Conservation (phyloP, 148 eudicot genomes). For the Tetragonia tetragonoides region DNA sequence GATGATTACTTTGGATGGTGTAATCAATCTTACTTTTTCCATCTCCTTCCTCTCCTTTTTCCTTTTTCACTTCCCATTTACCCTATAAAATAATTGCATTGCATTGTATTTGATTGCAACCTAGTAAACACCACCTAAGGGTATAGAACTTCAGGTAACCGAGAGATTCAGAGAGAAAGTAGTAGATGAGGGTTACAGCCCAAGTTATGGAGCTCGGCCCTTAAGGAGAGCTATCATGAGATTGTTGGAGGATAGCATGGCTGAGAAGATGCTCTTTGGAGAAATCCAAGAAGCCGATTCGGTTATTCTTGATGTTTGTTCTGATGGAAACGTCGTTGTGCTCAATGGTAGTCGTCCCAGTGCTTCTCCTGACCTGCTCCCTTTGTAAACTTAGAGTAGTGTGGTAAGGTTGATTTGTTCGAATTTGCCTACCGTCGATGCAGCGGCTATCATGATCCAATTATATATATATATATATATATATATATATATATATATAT, state of each 20-base stretch:
- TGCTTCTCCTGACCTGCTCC: slow-evolving; percentile 49
- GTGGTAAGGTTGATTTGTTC: neutral
- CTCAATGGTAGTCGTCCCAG: slow-evolving; percentile 69
- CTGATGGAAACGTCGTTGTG: slow-evolving; percentile 65
- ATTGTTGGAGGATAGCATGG: slow-evolving; percentile 88
- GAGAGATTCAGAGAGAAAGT: slow-evolving; percentile 75
- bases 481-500: too few relatives aligned
- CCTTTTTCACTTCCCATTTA: too few relatives aligned
- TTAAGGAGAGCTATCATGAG: slow-evolving; percentile 90
- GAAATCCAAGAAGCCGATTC: slow-evolving; percentile 91
- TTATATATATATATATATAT: too few relatives aligned
- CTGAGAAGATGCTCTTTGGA: slow-evolving; percentile 85
- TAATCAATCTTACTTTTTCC: too few relatives aligned
- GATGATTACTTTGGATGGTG: too few relatives aligned
- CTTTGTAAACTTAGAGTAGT: slow-evolving; percentile 31
- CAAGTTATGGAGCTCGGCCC: slow-evolving; percentile 88
- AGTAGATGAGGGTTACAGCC: slow-evolving; percentile 85
- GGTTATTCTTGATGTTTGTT: slow-evolving; percentile 71
- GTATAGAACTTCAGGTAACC: slow-evolving; percentile 73
- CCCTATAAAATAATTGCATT: too few relatives aligned
- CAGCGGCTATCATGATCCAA: too few relatives aligned
- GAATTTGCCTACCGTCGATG: too few relatives aligned
- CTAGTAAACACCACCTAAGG: too few relatives aligned
- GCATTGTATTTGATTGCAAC: too few relatives aligned
- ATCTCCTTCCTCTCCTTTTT: too few relatives aligned